phyloP scores from a whole-genome alignment of 345 rosid species.

The Hibiscus trionum region DNA sequence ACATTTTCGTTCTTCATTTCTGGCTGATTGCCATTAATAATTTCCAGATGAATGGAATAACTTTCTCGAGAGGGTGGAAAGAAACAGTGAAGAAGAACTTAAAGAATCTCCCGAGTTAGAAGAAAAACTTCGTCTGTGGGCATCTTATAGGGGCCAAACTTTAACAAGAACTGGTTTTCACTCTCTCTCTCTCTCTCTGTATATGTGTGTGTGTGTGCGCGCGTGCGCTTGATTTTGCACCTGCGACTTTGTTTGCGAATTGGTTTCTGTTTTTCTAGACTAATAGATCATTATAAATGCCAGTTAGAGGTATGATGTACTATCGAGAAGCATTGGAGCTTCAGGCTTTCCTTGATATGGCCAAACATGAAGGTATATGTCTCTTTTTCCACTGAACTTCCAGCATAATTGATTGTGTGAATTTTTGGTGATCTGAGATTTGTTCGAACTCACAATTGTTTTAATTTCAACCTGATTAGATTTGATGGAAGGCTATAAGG shows the following conservation, averaged over 20 bases:
- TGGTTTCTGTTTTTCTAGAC: constrained; percentile 1
- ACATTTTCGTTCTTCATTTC: constrained; percentile 3
- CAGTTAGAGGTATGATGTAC: constrained; percentile 99
- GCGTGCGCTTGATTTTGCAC: not conserved
- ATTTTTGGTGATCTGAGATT: not conserved
- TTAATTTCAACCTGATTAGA: constrained; percentile 38
- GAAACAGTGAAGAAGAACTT: constrained; percentile 60
- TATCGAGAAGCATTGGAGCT: constrained; percentile 95
- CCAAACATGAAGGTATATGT: constrained; percentile 75
- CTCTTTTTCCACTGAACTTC: constrained; percentile 3
- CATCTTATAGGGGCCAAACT: constrained; percentile 96
- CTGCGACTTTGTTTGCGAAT: not conserved
- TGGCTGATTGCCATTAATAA: constrained; percentile 11
- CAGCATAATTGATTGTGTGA: not conserved
- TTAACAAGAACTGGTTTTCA: constrained; percentile 87
- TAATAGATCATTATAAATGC: constrained; percentile 14
- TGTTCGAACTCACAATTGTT: constrained; percentile 16
- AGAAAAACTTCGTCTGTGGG: constrained; percentile 89
- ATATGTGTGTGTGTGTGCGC: not conserved
- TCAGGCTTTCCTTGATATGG: constrained; percentile 99
- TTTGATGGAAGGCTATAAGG: constrained; percentile 95
- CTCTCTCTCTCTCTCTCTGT: not conserved
- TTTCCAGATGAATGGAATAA: constrained; percentile 89
- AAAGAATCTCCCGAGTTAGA: constrained; percentile 50
- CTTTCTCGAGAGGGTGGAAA: constrained; percentile 73